phyloP scores from a whole-genome alignment of 2,329 filamentous ascomycete species.

The Anthostomella pinea region DNA sequence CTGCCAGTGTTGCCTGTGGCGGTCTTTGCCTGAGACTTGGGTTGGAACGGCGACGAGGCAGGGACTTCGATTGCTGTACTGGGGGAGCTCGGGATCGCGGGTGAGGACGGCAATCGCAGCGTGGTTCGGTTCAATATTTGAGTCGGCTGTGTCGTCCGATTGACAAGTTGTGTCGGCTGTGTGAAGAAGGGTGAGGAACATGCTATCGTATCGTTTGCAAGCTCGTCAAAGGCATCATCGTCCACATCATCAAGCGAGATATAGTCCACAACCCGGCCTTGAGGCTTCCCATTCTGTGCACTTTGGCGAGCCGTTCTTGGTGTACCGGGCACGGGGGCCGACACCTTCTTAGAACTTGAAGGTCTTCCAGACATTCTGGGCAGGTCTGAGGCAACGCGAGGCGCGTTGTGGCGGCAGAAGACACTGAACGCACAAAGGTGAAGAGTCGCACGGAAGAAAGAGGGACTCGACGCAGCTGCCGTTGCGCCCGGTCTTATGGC shows the following conservation, averaged over 20 bases:
- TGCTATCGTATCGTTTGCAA: conserved; percentile 36
- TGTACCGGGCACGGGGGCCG: conserved; percentile 12
- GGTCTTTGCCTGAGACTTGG: conserved; percentile 28
- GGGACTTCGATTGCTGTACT: conserved; percentile 68
- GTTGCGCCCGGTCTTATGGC: no score
- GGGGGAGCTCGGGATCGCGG: conserved; percentile 41
- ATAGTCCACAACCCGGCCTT: not conserved
- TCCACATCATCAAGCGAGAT: conserved; percentile 28
- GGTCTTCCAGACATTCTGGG: conserved; percentile 9
- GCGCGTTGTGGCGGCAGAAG: no score
- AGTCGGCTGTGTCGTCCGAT: conserved; percentile 36
- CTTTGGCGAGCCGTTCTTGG: conserved; percentile 11
- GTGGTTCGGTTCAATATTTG: conserved; percentile 39
- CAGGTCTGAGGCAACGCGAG: no score
- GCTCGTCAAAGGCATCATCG: conserved; percentile 44
- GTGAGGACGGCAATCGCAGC: conserved; percentile 30
- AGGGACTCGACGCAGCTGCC: no score
- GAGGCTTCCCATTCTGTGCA: conserved; percentile 6
- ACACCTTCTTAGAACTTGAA: conserved; percentile 12
- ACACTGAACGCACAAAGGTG: no score
- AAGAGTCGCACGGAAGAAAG: no score
- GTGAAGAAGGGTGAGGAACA: conserved; percentile 46
- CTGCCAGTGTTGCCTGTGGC: conserved; percentile 13
- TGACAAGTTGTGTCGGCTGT: conserved; percentile 40
- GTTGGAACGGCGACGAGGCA: conserved; percentile 77